A percentile compares a stretch with the other conserved stretches of the same genome.
phyloP scores from a whole-genome alignment of 2,329 filamentous ascomycete species.

The Beauveria varroae region DNA sequence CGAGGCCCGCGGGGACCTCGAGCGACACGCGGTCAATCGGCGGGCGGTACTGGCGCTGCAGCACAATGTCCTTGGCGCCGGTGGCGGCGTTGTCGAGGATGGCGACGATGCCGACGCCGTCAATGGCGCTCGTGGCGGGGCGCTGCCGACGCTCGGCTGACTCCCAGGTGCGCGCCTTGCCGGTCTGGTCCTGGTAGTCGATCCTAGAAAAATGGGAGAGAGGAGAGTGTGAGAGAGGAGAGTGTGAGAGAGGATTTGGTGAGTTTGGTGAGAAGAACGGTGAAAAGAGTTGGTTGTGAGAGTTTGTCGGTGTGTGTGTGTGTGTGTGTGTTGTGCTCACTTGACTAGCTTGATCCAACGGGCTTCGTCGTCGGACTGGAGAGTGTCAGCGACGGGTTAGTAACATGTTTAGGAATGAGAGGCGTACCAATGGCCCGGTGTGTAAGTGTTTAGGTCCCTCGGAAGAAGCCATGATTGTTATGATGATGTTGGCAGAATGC shows the following conservation, averaged over 20 bases:
- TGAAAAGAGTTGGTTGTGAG: background rate
- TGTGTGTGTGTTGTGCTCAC: constrained; percentile 26
- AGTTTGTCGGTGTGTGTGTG: background rate
- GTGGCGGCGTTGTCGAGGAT: constrained; percentile 46
- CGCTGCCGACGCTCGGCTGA: constrained; percentile 64
- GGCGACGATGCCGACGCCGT: constrained; percentile 67
- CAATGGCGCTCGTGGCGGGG: constrained; percentile 52
- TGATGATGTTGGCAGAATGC: background rate
- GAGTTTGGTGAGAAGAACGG: background rate
- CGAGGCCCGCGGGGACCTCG: constrained; percentile 57
- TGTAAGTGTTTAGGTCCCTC: constrained; percentile 35
- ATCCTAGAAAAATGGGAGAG: constrained; percentile 32
- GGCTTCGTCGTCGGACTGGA: constrained; percentile 43
- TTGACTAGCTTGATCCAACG: constrained; percentile 53
- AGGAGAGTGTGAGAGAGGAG: background rate
- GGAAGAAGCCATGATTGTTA: constrained; percentile 30
- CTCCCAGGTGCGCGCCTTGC: constrained; percentile 58
- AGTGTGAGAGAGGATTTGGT: background rate
- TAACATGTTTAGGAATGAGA: background rate
- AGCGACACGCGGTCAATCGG: constrained; percentile 52
- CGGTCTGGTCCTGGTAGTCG: constrained; percentile 57
- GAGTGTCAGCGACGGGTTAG: background rate
- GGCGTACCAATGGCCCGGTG: constrained; percentile 36
- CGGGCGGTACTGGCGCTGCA: constrained; percentile 62
- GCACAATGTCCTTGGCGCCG: constrained; percentile 45